Percentiles rank a stretch among this genome's conserved stretches.
phyloP scores from a whole-genome alignment of 2,329 filamentous ascomycete species.

The Beauveria caledonica region DNA sequence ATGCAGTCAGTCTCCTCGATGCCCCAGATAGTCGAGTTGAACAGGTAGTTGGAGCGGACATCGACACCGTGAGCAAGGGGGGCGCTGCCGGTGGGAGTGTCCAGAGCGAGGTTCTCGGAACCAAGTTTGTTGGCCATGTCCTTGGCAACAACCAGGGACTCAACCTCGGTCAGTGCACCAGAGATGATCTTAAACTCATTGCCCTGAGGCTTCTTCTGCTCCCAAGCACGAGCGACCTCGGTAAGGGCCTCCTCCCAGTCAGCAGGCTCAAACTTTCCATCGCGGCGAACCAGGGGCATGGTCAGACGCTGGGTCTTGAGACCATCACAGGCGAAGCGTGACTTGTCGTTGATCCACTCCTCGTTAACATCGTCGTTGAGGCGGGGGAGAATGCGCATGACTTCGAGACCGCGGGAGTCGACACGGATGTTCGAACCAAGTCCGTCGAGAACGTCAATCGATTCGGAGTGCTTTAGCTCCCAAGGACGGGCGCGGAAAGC shows the following conservation, averaged over 20 bases:
- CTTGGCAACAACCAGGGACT: slow-evolving; percentile 93
- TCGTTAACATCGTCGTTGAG: slow-evolving; percentile 98
- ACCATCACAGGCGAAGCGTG: slow-evolving; percentile 91
- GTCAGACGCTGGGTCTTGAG: slow-evolving; percentile 94
- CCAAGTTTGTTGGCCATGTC: slow-evolving; percentile 94
- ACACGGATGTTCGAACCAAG: slow-evolving; percentile 92
- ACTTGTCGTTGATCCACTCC: slow-evolving; percentile 99
- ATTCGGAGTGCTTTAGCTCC: slow-evolving; percentile 95
- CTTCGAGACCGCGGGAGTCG: slow-evolving; percentile 86
- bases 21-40: slow-evolving; percentile 92
- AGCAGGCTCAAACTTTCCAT: slow-evolving; percentile 84
- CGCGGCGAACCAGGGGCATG: slow-evolving; percentile 78
- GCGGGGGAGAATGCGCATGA: slow-evolving; percentile 88
- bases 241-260: slow-evolving; percentile 93
- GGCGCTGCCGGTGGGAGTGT: slow-evolving; percentile 74
- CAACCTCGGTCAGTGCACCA: slow-evolving; percentile 83
- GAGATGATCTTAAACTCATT: slow-evolving; percentile 96
- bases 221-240: slow-evolving; percentile 75
- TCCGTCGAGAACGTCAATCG: slow-evolving; percentile 87
- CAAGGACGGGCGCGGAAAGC: slow-evolving; percentile 94
- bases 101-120: slow-evolving; percentile 90
- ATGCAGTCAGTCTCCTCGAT: slow-evolving; percentile 91
- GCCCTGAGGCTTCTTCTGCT: slow-evolving; percentile 69
- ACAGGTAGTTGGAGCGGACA: slow-evolving; percentile 86
- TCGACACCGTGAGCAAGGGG: slow-evolving; percentile 90